A percentile compares a stretch with the other conserved stretches of the same genome.
phyloP scores from a whole-genome alignment of 2,329 filamentous ascomycete species.

The Tolypocladium pustulatum region DNA sequence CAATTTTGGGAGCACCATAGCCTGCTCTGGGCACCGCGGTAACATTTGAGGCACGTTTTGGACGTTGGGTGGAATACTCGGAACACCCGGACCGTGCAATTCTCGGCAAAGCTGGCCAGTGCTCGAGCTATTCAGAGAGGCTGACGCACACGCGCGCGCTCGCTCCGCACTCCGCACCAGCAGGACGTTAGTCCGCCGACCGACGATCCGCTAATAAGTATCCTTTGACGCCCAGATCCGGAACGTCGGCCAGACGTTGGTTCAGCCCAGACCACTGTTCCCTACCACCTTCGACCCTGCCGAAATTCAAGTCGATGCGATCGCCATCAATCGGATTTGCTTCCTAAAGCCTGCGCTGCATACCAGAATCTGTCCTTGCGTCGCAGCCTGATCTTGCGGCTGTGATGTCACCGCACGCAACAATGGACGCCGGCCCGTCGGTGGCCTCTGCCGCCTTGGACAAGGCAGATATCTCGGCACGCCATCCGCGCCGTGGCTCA shows the following conservation, averaged over 20 bases:
- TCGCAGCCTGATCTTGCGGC: neutral
- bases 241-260: neutral
- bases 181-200: neutral
- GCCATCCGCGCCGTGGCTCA: constrained; percentile 9
- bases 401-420: neutral
- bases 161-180: neutral
- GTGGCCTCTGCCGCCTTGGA: constrained; percentile 10
- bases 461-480: constrained; percentile 12
- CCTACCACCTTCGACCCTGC: neutral
- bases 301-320: neutral
- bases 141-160: neutral
- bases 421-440: neutral
- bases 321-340: neutral
- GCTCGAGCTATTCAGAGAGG: neutral
- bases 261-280: neutral
- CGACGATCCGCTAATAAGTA: neutral
- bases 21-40: neutral
- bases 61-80: neutral
- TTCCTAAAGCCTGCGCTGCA: neutral
- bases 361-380: neutral
- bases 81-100: neutral
- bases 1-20: neutral
- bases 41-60: neutral
- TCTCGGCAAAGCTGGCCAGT: neutral
- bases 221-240: neutral